Conservation (phyloP, 2,329 filamentous ascomycete genomes). For the Cadophora gregata region DNA sequence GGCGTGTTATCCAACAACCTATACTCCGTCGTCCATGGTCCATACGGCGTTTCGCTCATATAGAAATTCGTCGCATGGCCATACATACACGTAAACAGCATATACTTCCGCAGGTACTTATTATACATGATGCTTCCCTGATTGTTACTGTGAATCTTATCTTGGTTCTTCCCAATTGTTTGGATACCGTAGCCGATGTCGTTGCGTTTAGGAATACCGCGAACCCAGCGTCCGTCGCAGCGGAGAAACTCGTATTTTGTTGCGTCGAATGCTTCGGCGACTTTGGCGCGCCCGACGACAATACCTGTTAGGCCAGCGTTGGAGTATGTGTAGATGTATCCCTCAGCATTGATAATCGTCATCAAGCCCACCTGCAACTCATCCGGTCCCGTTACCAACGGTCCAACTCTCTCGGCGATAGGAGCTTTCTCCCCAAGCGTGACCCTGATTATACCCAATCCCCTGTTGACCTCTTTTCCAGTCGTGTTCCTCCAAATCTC, state of each 20-base stretch:
- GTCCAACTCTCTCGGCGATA: constrained; percentile 7
- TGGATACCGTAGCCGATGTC: constrained; percentile 18
- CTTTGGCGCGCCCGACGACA: constrained; percentile 6
- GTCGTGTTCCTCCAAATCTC: constrained; percentile 17
- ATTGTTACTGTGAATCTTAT: constrained; percentile 16
- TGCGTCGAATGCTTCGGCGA: constrained; percentile 7
- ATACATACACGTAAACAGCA: constrained; percentile 19
- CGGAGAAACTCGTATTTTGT: constrained; percentile 13
- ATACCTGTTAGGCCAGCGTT: constrained; percentile 14
- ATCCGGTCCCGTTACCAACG: constrained; percentile 15
- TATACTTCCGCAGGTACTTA: constrained; percentile 16
- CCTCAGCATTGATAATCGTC: constrained; percentile 17
- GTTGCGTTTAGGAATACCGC: constrained; percentile 10
- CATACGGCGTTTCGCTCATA: constrained; percentile 18
- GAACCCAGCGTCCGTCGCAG: constrained; percentile 11
- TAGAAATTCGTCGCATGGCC: constrained; percentile 16
- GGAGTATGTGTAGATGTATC: constrained; percentile 19
- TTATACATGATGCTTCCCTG: constrained; percentile 21
- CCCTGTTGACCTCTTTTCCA: constrained; percentile 6
- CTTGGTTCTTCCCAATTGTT: not conserved
- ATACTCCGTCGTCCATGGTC: constrained; percentile 15
- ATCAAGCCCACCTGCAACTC: constrained; percentile 18
- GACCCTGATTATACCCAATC: constrained; percentile 9
- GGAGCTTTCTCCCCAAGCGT: constrained; percentile 1
- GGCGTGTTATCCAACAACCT: constrained; percentile 6